Conservation (phyloP, 768 basidiomycete genomes). For the Nidularia sp. region DNA sequence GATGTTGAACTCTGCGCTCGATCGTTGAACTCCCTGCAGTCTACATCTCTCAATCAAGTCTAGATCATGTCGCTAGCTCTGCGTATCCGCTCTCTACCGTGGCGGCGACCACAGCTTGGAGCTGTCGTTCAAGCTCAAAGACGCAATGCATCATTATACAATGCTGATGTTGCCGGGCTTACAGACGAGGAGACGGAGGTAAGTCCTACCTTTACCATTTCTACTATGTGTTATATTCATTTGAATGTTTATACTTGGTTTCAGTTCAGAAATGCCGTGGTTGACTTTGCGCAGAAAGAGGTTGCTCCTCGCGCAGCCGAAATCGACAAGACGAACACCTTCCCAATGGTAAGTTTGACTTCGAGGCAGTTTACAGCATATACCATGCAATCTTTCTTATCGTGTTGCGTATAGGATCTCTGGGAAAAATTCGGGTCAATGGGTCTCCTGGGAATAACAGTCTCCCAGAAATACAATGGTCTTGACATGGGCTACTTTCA, state of each 20-base stretch:
- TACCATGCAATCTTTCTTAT: conserved; percentile 4
- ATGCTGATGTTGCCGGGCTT: conserved; percentile 68
- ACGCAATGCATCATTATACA: conserved; percentile 59
- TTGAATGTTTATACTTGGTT: conserved; percentile 1
- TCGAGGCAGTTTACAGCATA: not conserved
- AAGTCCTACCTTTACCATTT: conserved; percentile 9
- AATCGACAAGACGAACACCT: conserved; percentile 81
- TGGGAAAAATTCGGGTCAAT: conserved; percentile 90
- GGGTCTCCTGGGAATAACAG: conserved; percentile 90
- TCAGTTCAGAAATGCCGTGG: conserved; percentile 79
- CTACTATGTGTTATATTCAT: not conserved
- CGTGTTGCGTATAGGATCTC: conserved; percentile 49
- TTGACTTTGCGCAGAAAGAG: conserved; percentile 78
- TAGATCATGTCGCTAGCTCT: too few species aligned
- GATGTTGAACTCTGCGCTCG: too few species aligned
- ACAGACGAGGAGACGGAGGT: conserved; percentile 81
- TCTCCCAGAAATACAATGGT: conserved; percentile 76
- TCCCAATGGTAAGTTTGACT: conserved; percentile 55
- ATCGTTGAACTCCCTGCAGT: too few species aligned
- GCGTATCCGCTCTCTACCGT: too few species aligned
- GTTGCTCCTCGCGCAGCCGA: conserved; percentile 82
- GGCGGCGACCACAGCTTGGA: not conserved
- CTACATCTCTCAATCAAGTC: too few species aligned
- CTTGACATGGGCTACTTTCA: conserved; percentile 80
- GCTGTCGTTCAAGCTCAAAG: not conserved